A percentile compares a stretch with the other conserved stretches of the same genome.
These are phyloP conservation scores for Solanum rostratum DNA, from an alignment of 257 asterid genomes.

Conservation along the genomic window DNA sequence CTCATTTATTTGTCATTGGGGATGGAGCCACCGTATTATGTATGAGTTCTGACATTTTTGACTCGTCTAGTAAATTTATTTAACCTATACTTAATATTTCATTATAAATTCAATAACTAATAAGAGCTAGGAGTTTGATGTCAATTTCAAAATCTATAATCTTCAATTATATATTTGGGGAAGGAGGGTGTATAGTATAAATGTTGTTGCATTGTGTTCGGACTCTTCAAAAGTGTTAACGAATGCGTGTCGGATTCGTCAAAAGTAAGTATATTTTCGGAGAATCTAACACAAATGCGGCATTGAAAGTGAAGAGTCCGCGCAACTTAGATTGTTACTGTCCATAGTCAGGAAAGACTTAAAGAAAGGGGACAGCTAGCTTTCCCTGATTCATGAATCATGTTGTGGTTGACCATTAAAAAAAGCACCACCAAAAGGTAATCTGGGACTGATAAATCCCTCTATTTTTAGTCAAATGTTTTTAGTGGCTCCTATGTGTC, in stretches of 20 bases:
- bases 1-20: neutral
- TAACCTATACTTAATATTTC: neutral
- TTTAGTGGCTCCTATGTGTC: neutral
- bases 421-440: neutral
- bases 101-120: neutral
- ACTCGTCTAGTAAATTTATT: neutral
- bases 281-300: no score
- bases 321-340: no score
- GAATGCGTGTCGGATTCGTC: no score
- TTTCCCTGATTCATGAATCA: neutral
- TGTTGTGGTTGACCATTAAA: slow-evolving; percentile 10
- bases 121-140: neutral
- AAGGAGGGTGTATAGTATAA: neutral
- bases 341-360: neutral
- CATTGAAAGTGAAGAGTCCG: no score
- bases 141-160: neutral
- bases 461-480: neutral
- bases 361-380: neutral
- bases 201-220: neutral
- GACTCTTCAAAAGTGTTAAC: no score
- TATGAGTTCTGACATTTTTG: neutral
- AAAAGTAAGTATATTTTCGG: no score
- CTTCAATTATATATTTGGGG: neutral
- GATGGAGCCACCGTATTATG: neutral
- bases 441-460: neutral